A percentile compares a stretch with the other conserved stretches of the same genome.
These are phyloP conservation scores for Colletotrichum eremochloae DNA, from an alignment of 2,329 filamentous ascomycete genomes.

Conservation along the genomic window DNA sequence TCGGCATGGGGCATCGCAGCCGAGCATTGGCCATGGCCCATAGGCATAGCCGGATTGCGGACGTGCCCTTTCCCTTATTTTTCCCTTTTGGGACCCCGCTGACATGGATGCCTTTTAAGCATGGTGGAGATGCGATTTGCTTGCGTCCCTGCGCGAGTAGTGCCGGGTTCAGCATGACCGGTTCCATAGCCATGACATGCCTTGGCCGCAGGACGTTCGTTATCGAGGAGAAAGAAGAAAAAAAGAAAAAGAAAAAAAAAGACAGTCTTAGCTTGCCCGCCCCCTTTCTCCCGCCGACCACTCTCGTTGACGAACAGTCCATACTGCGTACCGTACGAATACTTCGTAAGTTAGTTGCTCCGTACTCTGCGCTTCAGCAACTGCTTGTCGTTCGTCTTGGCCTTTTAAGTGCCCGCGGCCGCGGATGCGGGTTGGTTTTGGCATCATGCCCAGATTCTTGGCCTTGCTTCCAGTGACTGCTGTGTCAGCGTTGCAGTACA, in stretches of 20 bases:
- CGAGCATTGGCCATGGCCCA: slow-evolving; percentile 16
- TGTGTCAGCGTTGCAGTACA: background rate
- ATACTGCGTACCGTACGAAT: background rate
- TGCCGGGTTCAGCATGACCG: slow-evolving; percentile 12
- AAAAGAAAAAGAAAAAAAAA: no score
- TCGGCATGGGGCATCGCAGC: slow-evolving; percentile 6
- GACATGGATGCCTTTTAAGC: slow-evolving; percentile 40
- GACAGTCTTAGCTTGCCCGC: no score
- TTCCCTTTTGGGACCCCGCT: background rate
- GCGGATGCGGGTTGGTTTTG: slow-evolving; percentile 9
- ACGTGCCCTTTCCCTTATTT: slow-evolving; percentile 16
- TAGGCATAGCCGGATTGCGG: slow-evolving; percentile 10
- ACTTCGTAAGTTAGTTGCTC: background rate
- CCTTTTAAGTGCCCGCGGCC: background rate
- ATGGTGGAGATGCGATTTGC: slow-evolving; percentile 40
- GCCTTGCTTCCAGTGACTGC: slow-evolving; percentile 5
- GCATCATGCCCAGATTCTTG: slow-evolving; percentile 23
- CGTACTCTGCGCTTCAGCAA: background rate
- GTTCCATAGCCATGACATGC: background rate
- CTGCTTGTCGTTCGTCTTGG: slow-evolving; percentile 18
- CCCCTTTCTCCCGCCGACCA: slow-evolving; percentile 6
- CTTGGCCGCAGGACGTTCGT: slow-evolving; percentile 1
- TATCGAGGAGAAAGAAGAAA: background rate
- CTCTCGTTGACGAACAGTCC: background rate
- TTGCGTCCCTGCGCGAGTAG: slow-evolving; percentile 28